These are phyloP conservation scores for Lindgomyces ingoldianus DNA, from an alignment of 495 filamentous ascomycete genomes.

Conservation along the genomic window DNA sequence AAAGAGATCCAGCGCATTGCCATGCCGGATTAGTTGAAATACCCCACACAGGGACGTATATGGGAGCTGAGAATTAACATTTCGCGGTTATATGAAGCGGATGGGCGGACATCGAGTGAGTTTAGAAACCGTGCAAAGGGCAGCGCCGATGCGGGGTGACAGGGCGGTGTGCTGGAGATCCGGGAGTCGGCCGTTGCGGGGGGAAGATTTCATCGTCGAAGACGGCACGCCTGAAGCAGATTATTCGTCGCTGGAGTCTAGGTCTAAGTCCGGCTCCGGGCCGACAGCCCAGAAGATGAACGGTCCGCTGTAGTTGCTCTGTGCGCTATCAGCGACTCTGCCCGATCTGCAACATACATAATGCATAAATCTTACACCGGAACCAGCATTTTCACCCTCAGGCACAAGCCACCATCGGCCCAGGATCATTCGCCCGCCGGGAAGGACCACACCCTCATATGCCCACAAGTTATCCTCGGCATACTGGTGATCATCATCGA, in stretches of 20 bases:
- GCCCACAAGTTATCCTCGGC: constrained; percentile 42
- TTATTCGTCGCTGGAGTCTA: constrained; percentile 3
- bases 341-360: background rate
- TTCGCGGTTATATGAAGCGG: background rate
- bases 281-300: constrained; percentile 59
- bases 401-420: constrained; percentile 44
- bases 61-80: background rate
- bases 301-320: constrained; percentile 44
- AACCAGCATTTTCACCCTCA: background rate
- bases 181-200: no score
- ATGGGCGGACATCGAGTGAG: no score
- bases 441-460: constrained; percentile 49
- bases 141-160: no score
- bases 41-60: background rate
- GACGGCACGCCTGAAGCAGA: no score
- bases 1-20: background rate
- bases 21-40: background rate
- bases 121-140: no score
- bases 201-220: no score
- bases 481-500: constrained; percentile 17
- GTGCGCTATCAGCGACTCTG: background rate
- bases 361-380: background rate
- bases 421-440: constrained; percentile 45
- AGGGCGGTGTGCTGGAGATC: no score
- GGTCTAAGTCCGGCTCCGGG: constrained; percentile 7